Conservation (phyloP, 2,329 filamentous ascomycete genomes). For the Harringtonia aguacate region DNA sequence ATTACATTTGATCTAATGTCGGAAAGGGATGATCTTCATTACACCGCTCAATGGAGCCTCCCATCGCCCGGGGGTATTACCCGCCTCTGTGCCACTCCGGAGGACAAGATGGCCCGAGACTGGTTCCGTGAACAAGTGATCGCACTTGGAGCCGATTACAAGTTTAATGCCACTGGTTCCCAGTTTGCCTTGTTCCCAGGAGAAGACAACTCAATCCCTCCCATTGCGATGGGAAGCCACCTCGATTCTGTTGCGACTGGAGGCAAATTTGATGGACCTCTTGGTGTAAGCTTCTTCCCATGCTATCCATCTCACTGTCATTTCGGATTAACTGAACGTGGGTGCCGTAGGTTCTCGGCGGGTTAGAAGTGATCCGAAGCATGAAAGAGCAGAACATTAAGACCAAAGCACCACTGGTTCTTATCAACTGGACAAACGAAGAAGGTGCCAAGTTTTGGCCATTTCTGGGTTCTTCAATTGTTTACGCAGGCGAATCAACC, state of each 20-base stretch:
- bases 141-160: slow-evolving; percentile 8
- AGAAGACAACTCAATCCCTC: slow-evolving; percentile 40
- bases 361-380: slow-evolving; percentile 53
- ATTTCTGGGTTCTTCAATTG: slow-evolving; percentile 9
- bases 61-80: slow-evolving; percentile 1
- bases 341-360: too few relatives aligned
- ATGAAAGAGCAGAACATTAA: slow-evolving; percentile 52
- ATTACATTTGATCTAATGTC: not conserved
- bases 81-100: slow-evolving; percentile 8
- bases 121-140: slow-evolving; percentile 12
- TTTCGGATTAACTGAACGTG: too few relatives aligned
- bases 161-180: slow-evolving; percentile 14
- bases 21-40: slow-evolving; percentile 1
- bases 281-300: too few relatives aligned
- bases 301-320: too few relatives aligned
- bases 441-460: slow-evolving; percentile 13
- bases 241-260: slow-evolving; percentile 44
- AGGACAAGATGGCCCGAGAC: slow-evolving; percentile 11
- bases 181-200: slow-evolving; percentile 42
- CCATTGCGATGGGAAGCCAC: slow-evolving; percentile 55
- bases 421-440: slow-evolving; percentile 57
- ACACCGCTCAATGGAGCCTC: slow-evolving; percentile 1
- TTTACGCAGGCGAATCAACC: slow-evolving; percentile 8
- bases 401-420: slow-evolving; percentile 55
- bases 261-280: slow-evolving; percentile 56